Evolutionary conservation across 2,329 filamentous ascomycete genomes (phyloP), one percentile per base, ranked within the genome.

Genomic region (Colletotrichum tamarilloi): DNA sequence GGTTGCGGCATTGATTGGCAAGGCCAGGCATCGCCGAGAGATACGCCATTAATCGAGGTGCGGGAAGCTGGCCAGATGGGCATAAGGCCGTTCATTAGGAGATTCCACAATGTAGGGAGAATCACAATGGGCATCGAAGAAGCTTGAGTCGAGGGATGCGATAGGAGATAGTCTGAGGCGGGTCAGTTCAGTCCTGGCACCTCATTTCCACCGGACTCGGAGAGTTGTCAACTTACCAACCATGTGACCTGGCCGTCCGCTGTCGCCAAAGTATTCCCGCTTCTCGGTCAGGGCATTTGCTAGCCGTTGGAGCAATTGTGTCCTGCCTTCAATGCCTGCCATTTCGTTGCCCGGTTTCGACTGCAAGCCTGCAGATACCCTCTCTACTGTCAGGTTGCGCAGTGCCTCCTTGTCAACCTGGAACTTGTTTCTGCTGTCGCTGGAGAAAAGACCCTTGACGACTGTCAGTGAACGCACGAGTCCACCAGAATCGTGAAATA

Each of bases 1-100:
- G 82, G 81, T 58, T 87, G 86, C 1, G 95, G 95, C 90, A 98
- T 94, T 38, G 92, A 90, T 12, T 90, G 91, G 83, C 95, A 98
- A 0, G 93, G 94, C 97, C 97, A 99, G 28, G 97, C 96, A 80
- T 99, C 97, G 68, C 97, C 97, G 19, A 99, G 90, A 0, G 95
- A 91, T 32, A 94, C 88, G 2, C 95, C 95, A 79, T 98, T 94
- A 77, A 99, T 93, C 75, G 93, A 91, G 0, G 96, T 98, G 75
- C 96, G 92, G 0, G 94, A 94, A 1, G 91, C 84, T 0, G 97
- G 96, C 97, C 97, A 99, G 81, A 98, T 97, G 1, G 92, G 89
- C 4, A 91, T 90, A 11, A 99, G 87, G 8, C 95, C 95, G 71
- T 95, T 92, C 91, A 98, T 97, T 12, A 99, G 90, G 1, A 96